A percentile compares a stretch with the other conserved stretches of the same genome.
Evolutionary conservation across 1,139 yeast species (phyloP).

Genomic region (Magnusiomyces starmeri): DNA sequence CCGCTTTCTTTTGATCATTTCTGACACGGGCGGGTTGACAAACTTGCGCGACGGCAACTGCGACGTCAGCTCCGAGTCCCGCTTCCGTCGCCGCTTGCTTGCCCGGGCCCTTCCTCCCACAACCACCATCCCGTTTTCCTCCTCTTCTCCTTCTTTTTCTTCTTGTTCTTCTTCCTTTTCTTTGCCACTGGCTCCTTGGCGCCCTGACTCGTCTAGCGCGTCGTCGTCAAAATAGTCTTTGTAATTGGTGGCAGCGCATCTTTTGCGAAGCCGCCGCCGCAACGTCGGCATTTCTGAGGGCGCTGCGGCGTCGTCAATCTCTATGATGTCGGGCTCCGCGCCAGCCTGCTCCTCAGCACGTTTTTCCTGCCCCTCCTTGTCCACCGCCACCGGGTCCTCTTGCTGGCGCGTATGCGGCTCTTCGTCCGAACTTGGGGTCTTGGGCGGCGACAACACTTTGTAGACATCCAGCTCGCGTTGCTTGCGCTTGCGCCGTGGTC

Average conservation of each 20-base stretch:
- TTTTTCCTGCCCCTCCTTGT: too few species aligned
- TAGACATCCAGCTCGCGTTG: background rate
- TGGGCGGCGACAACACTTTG: background rate
- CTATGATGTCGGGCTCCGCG: too few species aligned
- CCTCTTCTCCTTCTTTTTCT: background rate
- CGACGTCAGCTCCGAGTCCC: background rate
- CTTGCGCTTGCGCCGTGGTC: too few species aligned
- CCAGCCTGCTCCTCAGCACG: too few species aligned
- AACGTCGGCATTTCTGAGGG: too few species aligned
- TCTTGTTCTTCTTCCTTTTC: background rate
- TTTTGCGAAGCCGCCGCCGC: too few species aligned
- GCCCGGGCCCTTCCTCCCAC: background rate
- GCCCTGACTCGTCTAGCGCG: too few species aligned
- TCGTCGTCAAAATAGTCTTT: too few species aligned
- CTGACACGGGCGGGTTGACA: background rate
- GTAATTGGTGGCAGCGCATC: too few species aligned
- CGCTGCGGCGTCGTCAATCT: too few species aligned
- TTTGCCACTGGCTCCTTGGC: too few species aligned
- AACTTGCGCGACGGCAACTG: background rate
- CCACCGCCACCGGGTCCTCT: too few species aligned
- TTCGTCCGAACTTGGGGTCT: background rate
- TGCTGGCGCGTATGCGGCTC: background rate
- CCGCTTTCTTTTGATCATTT: background rate
- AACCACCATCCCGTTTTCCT: background rate
- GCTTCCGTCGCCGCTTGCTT: background rate